Evolutionary conservation across 192 early-diverging fungal genomes (phyloP).

Genomic region (Backusella sp.): DNA sequence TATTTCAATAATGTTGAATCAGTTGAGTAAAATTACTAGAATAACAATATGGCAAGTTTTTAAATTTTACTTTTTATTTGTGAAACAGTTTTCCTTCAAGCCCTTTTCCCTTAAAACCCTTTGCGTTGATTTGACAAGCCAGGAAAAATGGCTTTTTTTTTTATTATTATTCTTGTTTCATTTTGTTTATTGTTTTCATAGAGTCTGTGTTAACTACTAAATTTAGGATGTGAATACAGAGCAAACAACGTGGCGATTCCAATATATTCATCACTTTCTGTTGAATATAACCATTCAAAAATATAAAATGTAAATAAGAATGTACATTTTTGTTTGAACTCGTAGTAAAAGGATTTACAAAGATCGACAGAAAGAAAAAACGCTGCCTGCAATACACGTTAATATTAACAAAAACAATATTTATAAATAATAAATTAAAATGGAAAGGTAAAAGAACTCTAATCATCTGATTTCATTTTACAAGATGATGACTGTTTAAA

Average conservation of each 20-base stretch:
- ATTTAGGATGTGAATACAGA: not conserved
- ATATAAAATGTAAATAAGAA: not conserved
- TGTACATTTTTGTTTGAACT: not conserved
- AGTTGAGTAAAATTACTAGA: not conserved
- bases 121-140: not conserved
- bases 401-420: not conserved
- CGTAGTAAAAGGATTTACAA: too few species aligned
- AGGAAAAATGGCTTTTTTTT: constrained; percentile 4
- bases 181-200: not conserved
- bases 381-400: not conserved
- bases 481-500: not conserved
- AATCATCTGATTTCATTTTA: not conserved
- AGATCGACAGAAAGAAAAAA: not conserved
- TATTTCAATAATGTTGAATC: not conserved
- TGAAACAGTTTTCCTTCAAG: not conserved
- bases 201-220: not conserved
- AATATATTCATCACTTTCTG: not conserved
- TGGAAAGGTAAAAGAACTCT: not conserved
- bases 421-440: too few species aligned
- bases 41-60: not conserved
- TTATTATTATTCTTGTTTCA: not conserved
- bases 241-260: not conserved
- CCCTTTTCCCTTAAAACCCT: not conserved
- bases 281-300: not conserved
- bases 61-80: not conserved